These are phyloP conservation scores for Grosmannia penicillata DNA, from an alignment of 2,329 filamentous ascomycete genomes.

Conservation along the genomic window DNA sequence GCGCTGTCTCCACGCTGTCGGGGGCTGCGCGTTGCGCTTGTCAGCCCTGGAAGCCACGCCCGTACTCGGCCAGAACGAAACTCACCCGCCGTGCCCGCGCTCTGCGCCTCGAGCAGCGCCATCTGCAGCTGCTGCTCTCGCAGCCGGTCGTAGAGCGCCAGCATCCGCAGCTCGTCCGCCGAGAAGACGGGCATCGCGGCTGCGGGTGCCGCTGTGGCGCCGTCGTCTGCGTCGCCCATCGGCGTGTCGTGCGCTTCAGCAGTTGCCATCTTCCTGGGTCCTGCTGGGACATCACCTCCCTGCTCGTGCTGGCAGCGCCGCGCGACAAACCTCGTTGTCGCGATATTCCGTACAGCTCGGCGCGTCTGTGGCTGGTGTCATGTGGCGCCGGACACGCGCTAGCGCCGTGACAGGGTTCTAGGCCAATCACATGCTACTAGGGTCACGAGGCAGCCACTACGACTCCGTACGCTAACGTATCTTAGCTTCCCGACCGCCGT, in stretches of 20 bases:
- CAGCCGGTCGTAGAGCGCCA: constrained; percentile 57
- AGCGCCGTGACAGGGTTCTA: neutral
- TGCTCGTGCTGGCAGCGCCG: neutral
- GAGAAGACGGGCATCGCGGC: constrained; percentile 38
- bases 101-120: constrained; percentile 40
- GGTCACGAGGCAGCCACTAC: constrained; percentile 7
- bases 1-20: constrained; percentile 34
- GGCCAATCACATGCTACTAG: neutral
- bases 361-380: neutral
- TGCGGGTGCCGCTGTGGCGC: neutral
- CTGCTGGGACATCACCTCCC: neutral
- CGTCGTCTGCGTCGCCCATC: constrained; percentile 4
- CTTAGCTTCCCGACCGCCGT: neutral
- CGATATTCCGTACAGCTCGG: neutral
- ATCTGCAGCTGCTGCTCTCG: constrained; percentile 60
- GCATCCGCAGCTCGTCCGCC: constrained; percentile 47
- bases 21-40: too few species aligned
- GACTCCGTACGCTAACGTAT: neutral
- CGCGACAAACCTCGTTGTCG: too few species aligned
- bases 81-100: constrained; percentile 16
- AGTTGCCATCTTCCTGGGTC: constrained; percentile 1
- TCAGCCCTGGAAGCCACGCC: too few species aligned
- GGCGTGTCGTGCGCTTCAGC: constrained; percentile 4
- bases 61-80: too few species aligned
- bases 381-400: neutral